Base-by-base conservation (phyloP, 179 eudicot species). In the Nepenthes alata region DNA sequence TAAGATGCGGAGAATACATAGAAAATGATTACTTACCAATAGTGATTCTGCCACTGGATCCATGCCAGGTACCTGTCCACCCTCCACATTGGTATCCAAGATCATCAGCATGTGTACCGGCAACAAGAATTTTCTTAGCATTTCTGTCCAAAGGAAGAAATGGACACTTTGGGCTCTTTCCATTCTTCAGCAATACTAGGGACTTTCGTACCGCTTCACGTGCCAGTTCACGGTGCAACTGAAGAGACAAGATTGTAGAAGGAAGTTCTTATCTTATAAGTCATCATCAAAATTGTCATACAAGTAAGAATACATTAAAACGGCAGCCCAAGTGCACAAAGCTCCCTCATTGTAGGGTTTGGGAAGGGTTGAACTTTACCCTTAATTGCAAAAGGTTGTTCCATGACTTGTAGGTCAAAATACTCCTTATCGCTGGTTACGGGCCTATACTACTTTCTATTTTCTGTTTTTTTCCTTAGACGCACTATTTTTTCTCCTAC, bases 121-220 rank as follows among this genome's bases (percentile, higher is more conserved):
- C 78, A 67, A 89, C 83, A 57, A 89, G 89, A 58, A 87, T 65
- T 66, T 67, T 81, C 62, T 80, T 78, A 53, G 84, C 84, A 39
- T 78, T 78, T 67, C 61, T 82, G 44, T 81, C 79, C 65, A 89
- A 55, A 15, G 97, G 97, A 57, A 89, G 85, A 67, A 87, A 76
- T 37, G 91, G 84, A 61, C 65, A 70, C 58, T 53, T 74, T 52
- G 71, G 71, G 60, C 72, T 84, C 66, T 85, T 83, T 37, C 97
- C 95, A 71, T 89, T 89, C 69, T 89, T 89, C 48, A 89, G 59
- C 68, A 89, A 71, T 53, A 89, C 97, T 71, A 81, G 60, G 55
- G 95, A 89, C 71, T 83, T 87, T 25, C 95, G 81, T 67, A 87
- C 97, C 9, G 97, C 97, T 80, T 84, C 97, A 61, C 95, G 84